These are phyloP conservation scores for Phytopythium oedochilum DNA, from an alignment of 352 stramenopile genomes.

Conservation along the genomic window DNA sequence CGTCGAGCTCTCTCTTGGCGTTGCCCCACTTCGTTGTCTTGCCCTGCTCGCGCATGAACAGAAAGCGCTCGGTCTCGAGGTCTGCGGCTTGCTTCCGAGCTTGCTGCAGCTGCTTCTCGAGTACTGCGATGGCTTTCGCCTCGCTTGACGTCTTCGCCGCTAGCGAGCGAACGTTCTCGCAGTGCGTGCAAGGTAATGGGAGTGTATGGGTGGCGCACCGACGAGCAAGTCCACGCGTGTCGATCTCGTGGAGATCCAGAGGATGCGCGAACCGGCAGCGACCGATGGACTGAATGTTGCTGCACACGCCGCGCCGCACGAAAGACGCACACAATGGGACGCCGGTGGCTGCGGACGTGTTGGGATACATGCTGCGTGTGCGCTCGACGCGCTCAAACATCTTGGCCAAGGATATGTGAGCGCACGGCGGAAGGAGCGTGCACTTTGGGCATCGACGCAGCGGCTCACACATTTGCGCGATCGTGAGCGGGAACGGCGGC, in stretches of 20 bases:
- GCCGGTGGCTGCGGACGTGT: neutral
- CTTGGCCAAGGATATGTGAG: constrained; percentile 41
- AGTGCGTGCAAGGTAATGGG: constrained; percentile 55
- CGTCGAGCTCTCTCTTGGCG: constrained; percentile 40
- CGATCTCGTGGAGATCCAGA: constrained; percentile 40
- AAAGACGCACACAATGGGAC: constrained; percentile 49
- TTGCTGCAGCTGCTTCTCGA: constrained; percentile 30
- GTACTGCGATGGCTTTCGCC: constrained; percentile 9
- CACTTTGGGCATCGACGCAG: constrained; percentile 59
- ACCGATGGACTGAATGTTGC: constrained; percentile 53
- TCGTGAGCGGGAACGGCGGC: constrained; percentile 47
- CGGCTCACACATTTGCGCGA: constrained; percentile 50
- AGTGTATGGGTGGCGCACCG: constrained; percentile 53
- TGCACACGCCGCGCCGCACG: constrained; percentile 36
- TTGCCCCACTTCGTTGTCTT: constrained; percentile 58
- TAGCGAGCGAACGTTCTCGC: constrained; percentile 26
- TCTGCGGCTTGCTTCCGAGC: constrained; percentile 35
- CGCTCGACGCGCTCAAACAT: constrained; percentile 40
- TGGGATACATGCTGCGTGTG: constrained; percentile 42
- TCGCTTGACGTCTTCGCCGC: constrained; percentile 17
- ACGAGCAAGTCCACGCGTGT: constrained; percentile 29
- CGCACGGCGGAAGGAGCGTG: constrained; percentile 59
- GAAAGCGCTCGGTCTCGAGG: constrained; percentile 34
- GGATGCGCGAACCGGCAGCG: constrained; percentile 63
- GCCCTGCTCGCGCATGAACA: constrained; percentile 37